A percentile compares a stretch with the other conserved stretches of the same genome.
phyloP scores from a whole-genome alignment of 2,329 filamentous ascomycete genomes.

The Colletotrichum sp. region DNA sequence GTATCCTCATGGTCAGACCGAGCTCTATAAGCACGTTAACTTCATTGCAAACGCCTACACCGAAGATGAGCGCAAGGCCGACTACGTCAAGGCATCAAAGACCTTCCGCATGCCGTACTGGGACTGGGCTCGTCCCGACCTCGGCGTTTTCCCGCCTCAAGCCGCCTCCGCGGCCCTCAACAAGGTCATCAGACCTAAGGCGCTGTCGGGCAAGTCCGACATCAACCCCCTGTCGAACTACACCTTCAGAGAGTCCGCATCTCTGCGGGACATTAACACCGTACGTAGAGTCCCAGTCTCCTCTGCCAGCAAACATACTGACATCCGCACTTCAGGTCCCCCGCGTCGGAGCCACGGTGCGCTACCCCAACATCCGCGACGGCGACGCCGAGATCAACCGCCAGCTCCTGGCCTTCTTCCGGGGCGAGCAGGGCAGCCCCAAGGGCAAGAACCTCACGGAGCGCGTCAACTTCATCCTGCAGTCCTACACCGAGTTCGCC shows the following conservation, averaged over 20 bases:
- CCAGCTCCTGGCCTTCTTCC: constrained; percentile 1
- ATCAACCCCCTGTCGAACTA: constrained; percentile 11
- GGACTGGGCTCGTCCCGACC: constrained; percentile 32
- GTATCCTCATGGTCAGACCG: constrained; percentile 18
- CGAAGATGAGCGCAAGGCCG: constrained; percentile 13
- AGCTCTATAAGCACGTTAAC: constrained; percentile 28
- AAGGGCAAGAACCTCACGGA: constrained; percentile 16
- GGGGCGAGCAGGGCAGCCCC: neutral
- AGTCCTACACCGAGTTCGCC: constrained; percentile 15
- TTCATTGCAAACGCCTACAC: constrained; percentile 27
- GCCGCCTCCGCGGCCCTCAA: constrained; percentile 15
- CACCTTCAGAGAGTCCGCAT: constrained; percentile 5
- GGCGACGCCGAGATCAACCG: neutral
- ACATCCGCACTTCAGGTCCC: neutral
- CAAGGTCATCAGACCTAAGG: constrained; percentile 26
- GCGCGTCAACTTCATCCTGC: constrained; percentile 13
- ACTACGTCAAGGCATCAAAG: constrained; percentile 31
- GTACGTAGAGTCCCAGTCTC: neutral
- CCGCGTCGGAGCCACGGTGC: constrained; percentile 24
- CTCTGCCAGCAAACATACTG: neutral
- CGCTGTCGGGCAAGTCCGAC: constrained; percentile 27
- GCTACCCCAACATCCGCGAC: constrained; percentile 3
- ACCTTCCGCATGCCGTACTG: constrained; percentile 37
- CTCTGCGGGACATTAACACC: neutral
- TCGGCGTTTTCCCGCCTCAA: constrained; percentile 24